A percentile compares a stretch with the other conserved stretches of the same genome.
phyloP scores from a whole-genome alignment of 2,329 filamentous ascomycete genomes.

The Colletotrichum sp. region DNA sequence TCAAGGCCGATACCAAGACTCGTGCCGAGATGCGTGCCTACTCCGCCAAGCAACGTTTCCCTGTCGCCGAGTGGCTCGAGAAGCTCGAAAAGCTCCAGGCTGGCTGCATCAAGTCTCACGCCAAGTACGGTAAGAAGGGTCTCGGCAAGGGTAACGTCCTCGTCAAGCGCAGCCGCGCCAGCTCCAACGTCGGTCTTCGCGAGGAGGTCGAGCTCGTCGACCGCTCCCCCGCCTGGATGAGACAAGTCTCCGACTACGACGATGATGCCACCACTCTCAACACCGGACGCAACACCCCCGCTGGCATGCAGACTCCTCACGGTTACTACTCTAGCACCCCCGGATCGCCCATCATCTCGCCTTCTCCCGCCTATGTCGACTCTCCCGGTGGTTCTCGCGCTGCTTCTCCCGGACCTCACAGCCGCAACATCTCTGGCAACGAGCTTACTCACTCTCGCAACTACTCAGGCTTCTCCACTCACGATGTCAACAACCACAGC shows the following conservation, averaged over 20 bases:
- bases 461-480: constrained; percentile 9
- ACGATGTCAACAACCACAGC: background rate
- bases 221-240: constrained; percentile 19
- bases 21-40: constrained; percentile 68
- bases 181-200: constrained; percentile 9
- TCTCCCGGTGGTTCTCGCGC: constrained; percentile 13
- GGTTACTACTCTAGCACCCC: constrained; percentile 9
- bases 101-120: constrained; percentile 59
- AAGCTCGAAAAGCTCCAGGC: constrained; percentile 67
- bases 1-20: constrained; percentile 59
- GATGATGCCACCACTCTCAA: constrained; percentile 18
- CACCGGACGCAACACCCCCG: constrained; percentile 15
- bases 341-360: constrained; percentile 16
- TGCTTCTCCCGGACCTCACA: constrained; percentile 2
- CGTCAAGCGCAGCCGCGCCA: constrained; percentile 13
- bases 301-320: constrained; percentile 9
- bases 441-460: constrained; percentile 22
- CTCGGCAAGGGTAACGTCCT: constrained; percentile 17
- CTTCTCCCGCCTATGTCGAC: constrained; percentile 8
- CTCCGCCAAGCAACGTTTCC: constrained; percentile 69
- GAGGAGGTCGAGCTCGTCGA: constrained; percentile 19
- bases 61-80: constrained; percentile 70
- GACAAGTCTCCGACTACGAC: constrained; percentile 18
- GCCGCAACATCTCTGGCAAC: background rate
- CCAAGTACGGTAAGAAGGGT: constrained; percentile 25